Base-by-base conservation (phyloP, 2,329 filamentous ascomycete genomes). In the Sphaerulina vaccinii region DNA sequence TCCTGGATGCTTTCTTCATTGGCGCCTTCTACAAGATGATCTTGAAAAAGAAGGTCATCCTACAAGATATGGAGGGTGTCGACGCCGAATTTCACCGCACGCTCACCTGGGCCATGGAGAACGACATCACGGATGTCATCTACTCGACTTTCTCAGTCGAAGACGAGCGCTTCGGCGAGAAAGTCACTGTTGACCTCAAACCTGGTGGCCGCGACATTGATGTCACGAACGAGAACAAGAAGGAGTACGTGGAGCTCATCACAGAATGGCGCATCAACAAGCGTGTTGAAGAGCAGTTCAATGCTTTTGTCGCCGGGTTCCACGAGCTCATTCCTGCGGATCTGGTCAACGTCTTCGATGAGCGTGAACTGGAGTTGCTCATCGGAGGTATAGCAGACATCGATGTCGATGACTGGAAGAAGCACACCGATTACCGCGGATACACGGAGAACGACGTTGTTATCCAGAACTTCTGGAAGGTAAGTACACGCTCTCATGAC, bases 321-420 rank as follows among this genome's bases (percentile, higher is more conserved):
- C 90, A 97, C 68, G 93, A 99, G 77, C 82, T 99, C 32, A 97
- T 99, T 54, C 93, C 93, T 2, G 85, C 91, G 49, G 93, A 99
- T 67, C 81, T 99, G 44, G 91, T 99, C 73, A 97, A 96, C 65
- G 93, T 99, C 35, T 99, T 99, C 66, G 93, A 99, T 67, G 93
- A 99, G 78, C 88, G 93, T 65, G 93, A 99, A 73, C 79, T 99
- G 41, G 93, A 99, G 73, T 76, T 99, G 62, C 80, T 99, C 62
- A 97, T 99, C 68, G 93, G 93, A 61, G 93, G 93, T 80, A 99
- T 99, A 64, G 93, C 93, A n/a, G 93, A 99, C 73, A 99, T 99
- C 62, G 93, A 99, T 67, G 92, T 99, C 13, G 93, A 99, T 55
- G 93, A 99, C 73, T 99, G 93, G 93, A 97, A 99, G 86, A 99